Percentiles rank a stretch among this genome's conserved stretches.
Evolutionary conservation across 1,284 basidiomycete species (phyloP).

Genomic region (Leccinum glutinopallens): DNA sequence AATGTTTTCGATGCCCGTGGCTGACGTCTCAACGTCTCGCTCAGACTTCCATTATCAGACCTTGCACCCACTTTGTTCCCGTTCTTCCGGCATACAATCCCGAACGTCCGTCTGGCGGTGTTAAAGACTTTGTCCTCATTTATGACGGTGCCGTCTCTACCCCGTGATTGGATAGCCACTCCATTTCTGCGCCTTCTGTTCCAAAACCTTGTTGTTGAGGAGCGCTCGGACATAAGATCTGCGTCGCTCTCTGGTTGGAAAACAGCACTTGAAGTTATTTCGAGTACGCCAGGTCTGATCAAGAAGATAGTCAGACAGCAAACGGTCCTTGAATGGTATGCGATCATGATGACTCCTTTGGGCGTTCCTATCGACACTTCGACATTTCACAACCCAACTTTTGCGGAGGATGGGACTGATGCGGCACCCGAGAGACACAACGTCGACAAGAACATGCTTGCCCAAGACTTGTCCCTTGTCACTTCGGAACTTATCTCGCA

Average conservation of each 20-base stretch:
- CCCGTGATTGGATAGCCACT: slow-evolving; percentile 81
- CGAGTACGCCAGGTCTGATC: slow-evolving; percentile 48
- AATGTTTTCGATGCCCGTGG: slow-evolving; percentile 11
- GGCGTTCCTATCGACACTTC: slow-evolving; percentile 78
- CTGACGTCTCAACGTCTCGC: slow-evolving; percentile 9
- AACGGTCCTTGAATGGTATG: slow-evolving; percentile 80
- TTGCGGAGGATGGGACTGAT: slow-evolving; percentile 46
- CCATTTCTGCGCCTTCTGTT: slow-evolving; percentile 85
- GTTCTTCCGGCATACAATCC: slow-evolving; percentile 97
- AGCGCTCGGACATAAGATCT: slow-evolving; percentile 84
- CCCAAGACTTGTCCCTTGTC: slow-evolving; percentile 88
- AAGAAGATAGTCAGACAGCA: slow-evolving; percentile 55
- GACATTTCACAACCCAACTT: slow-evolving; percentile 70
- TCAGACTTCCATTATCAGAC: slow-evolving; percentile 72
- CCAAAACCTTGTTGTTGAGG: slow-evolving; percentile 95
- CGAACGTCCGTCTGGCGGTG: slow-evolving; percentile 91
- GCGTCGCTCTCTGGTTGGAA: slow-evolving; percentile 80
- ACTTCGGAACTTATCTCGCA: slow-evolving; percentile 80
- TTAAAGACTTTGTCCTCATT: slow-evolving; percentile 90
- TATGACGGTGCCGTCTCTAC: slow-evolving; percentile 75
- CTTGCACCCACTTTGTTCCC: slow-evolving; percentile 91
- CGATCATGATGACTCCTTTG: slow-evolving; percentile 88
- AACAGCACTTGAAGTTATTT: slow-evolving; percentile 64
- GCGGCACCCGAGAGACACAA: slow-evolving; percentile 74
- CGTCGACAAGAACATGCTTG: slow-evolving; percentile 95